These are phyloP conservation scores for Cercospora berteroae DNA, from an alignment of 2,329 filamentous ascomycete species.

Conservation along the genomic window DNA sequence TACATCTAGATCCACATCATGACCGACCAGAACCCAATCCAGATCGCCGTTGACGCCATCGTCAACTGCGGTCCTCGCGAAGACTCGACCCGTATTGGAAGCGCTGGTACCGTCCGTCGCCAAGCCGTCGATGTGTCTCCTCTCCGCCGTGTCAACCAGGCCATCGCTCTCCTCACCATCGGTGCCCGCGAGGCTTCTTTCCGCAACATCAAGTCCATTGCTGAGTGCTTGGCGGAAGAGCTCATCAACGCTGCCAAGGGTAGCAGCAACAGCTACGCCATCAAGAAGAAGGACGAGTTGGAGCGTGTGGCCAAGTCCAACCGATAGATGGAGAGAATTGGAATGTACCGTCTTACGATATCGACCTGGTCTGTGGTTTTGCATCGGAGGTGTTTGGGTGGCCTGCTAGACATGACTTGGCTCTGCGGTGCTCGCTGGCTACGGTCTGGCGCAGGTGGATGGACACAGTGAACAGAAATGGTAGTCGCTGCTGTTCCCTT, in stretches of 20 bases:
- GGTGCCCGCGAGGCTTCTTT: conserved; percentile 98
- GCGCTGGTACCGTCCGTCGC: conserved; percentile 98
- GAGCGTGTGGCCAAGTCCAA: conserved; percentile 99
- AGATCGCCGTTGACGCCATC: conserved; percentile 98
- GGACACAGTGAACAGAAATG: conserved; percentile 9
- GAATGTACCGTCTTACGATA: conserved; percentile 10
- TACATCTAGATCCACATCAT: conserved; percentile 89
- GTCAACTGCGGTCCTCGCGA: conserved; percentile 99
- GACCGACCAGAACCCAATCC: conserved; percentile 99
- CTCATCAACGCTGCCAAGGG: conserved; percentile 99
- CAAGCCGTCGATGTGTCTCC: conserved; percentile 99
- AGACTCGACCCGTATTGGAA: conserved; percentile 99
- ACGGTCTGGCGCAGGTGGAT: conserved; percentile 6
- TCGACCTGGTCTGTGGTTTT: conserved; percentile 8
- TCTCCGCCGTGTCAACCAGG: conserved; percentile 99
- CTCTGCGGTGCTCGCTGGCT: conserved; percentile 10
- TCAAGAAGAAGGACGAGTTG: conserved; percentile 99
- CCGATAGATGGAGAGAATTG: conserved; percentile 68
- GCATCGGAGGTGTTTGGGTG: conserved; percentile 16
- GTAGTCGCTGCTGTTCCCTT: conserved; percentile 10
- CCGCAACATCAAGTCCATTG: conserved; percentile 99
- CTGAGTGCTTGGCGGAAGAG: conserved; percentile 99
- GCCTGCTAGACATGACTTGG: conserved; percentile 12
- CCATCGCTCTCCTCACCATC: conserved; percentile 97
- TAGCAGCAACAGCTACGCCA: conserved; percentile 99